Conservation (phyloP, 1,284 basidiomycete genomes). For the Cutaneotrichosporon sp. region DNA sequence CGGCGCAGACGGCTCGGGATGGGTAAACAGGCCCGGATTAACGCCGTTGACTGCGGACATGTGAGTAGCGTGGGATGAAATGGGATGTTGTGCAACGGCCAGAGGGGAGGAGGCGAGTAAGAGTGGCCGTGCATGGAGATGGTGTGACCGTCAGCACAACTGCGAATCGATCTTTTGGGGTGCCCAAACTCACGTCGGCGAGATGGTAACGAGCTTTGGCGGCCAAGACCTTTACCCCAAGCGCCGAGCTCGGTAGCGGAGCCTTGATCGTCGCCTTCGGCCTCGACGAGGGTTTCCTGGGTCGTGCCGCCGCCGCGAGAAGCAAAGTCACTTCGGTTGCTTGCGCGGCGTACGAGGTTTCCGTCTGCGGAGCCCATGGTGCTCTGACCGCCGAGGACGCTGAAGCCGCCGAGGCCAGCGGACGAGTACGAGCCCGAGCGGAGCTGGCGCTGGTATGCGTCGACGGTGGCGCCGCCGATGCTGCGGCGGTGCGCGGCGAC, state of each 20-base stretch:
- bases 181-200: slow-evolving; percentile 37
- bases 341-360: slow-evolving; percentile 20
- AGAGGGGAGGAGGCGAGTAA: not conserved
- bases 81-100: not conserved
- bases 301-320: slow-evolving; percentile 24
- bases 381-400: slow-evolving; percentile 2
- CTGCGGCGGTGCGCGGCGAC: slow-evolving; percentile 8
- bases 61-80: not conserved
- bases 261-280: slow-evolving; percentile 23
- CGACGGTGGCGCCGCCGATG: slow-evolving; percentile 3
- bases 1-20: not conserved
- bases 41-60: slow-evolving; percentile 8
- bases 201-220: slow-evolving; percentile 41
- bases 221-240: slow-evolving; percentile 36
- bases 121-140: not conserved
- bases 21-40: slow-evolving; percentile 21
- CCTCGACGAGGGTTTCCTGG: slow-evolving; percentile 26
- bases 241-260: slow-evolving; percentile 23
- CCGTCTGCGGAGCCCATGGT: slow-evolving; percentile 1
- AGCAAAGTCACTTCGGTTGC: slow-evolving; percentile 18
- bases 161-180: not conserved
- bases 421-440: slow-evolving; percentile 12
- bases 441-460: slow-evolving; percentile 4
- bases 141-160: not conserved
- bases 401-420: not conserved